Conservation (phyloP, 345 rosid species). For the Citrus unshiu region DNA sequence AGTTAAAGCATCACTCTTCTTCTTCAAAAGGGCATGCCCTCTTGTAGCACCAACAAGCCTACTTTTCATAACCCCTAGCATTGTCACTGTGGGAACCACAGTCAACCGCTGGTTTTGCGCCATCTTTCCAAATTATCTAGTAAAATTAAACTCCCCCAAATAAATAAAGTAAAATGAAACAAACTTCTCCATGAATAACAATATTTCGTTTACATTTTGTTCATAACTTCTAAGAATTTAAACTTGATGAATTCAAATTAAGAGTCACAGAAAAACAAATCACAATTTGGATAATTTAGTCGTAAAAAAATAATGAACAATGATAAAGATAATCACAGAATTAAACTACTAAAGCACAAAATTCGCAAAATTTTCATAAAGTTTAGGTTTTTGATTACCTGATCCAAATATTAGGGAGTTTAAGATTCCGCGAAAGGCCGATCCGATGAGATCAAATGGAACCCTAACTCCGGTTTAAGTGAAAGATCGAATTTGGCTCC, state of each 20-base stretch:
- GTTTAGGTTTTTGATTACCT: background rate
- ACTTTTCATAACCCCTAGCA: conserved; percentile 75
- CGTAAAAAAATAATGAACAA: background rate
- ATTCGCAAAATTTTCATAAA: background rate
- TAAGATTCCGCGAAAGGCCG: background rate
- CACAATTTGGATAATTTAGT: background rate
- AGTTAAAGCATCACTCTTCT: conserved; percentile 95
- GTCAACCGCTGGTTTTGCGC: conserved; percentile 76
- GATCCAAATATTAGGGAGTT: background rate
- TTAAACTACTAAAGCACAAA: background rate
- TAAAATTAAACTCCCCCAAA: background rate
- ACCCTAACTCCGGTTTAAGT: background rate
- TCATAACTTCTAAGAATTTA: background rate
- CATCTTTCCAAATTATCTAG: conserved; percentile 31
- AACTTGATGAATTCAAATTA: background rate
- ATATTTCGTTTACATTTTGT: background rate
- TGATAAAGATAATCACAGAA: too few species aligned
- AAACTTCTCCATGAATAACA: too few species aligned
- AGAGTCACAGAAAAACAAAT: background rate
- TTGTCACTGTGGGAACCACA: conserved; percentile 89
- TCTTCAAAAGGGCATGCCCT: conserved; percentile 94
- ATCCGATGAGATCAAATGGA: background rate
- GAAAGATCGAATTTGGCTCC: background rate
- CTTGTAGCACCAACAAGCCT: conserved; percentile 89
- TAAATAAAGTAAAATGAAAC: background rate